A percentile compares a stretch with the other conserved stretches of the same genome.
phyloP scores from a whole-genome alignment of 805 yeast genomes.

The Lipomyces yamanashiensis region DNA sequence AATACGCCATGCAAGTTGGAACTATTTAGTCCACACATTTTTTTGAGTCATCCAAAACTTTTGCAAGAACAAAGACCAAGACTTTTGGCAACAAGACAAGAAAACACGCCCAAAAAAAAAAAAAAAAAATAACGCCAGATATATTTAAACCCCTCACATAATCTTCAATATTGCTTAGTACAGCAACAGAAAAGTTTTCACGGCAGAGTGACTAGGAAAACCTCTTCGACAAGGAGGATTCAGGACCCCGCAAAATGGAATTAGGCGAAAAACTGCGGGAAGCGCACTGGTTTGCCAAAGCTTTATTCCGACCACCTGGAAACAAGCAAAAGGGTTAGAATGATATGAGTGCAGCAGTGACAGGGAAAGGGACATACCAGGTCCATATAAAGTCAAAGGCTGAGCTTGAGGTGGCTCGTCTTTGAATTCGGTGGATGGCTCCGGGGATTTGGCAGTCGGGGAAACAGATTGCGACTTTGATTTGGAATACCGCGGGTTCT shows the following conservation, averaged over 20 bases:
- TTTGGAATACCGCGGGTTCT: too few species aligned
- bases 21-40: too few species aligned
- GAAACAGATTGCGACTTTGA: too few species aligned
- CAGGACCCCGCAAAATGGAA: conserved; percentile 14
- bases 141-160: too few species aligned
- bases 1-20: background rate
- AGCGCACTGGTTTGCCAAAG: background rate
- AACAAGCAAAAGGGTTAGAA: background rate
- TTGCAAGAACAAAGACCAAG: too few species aligned
- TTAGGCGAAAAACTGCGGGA: conserved; percentile 2
- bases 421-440: background rate
- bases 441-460: background rate
- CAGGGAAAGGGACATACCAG: conserved; percentile 12
- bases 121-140: too few species aligned
- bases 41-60: too few species aligned
- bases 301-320: conserved; percentile 4
- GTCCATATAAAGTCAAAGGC: conserved; percentile 20
- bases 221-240: conserved; percentile 5
- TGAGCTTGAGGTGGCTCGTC: background rate
- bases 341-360: background rate
- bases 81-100: too few species aligned
- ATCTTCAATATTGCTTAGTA: too few species aligned
- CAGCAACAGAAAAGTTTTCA: background rate
- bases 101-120: background rate
- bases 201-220: background rate